Evolutionary conservation across 441 rosid species (phyloP), one percentile per base, ranked within the genome.

Genomic region (Kokia cookei): DNA sequence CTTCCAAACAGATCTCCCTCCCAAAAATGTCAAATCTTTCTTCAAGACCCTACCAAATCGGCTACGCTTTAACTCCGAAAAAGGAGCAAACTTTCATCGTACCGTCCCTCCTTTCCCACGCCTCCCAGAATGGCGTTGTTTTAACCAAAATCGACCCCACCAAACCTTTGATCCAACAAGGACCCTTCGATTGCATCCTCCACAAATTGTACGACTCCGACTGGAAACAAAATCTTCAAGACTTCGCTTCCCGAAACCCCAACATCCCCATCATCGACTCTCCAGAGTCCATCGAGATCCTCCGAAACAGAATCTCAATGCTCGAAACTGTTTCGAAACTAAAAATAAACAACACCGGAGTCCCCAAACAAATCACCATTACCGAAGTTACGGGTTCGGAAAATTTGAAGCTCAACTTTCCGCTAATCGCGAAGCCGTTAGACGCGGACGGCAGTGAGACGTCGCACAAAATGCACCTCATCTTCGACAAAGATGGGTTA

Each of bases 351-450:
- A 81, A 80, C n/a, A 4, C 12, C 66, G 79, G 14, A 59, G 66
- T 37, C 59, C 60, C 59, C 13, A 82, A 79, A 3, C 74, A 82
- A 7, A 75, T 86, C 7, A 85, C 85, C 15, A 82, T 85, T 2
- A 77, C 78, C 43, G 75, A 78, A 6, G 80, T 53, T 29, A 71
- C 29, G 13, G 84, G 84, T 9, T 15, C 77, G 54, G 87, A 84
- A 70, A 80, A 73, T 64, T 71, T 82, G 57, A 73, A 51, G 10
- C 62, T 81, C 12, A 53, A 79, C 75, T 93, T 91, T 54, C 96
- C 97, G 8, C 79, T 87, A 71, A 85, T 93, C 0, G 92, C 93
- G 6, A 93, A 93, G 77, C 92, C 96, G 3, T 71, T 89, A 70
- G 83, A 80, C 47, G 97, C 93, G 0, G 86, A 91, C 35, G 98